Conservation (phyloP, 2,329 filamentous ascomycete genomes). For the Calcarisporium arbuscula region DNA sequence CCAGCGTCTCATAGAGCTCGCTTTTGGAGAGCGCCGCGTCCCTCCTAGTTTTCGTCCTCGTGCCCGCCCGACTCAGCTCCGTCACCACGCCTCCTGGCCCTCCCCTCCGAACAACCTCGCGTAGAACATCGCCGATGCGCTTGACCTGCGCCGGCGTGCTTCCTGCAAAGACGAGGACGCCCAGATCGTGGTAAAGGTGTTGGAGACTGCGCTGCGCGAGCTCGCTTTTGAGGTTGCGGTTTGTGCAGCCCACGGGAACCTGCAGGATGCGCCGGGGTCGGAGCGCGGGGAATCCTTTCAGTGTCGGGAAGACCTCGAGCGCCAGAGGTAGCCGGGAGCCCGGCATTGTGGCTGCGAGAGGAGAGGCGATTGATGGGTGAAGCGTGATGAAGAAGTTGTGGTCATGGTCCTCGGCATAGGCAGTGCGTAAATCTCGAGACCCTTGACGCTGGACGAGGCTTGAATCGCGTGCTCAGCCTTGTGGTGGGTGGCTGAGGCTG, state of each 20-base stretch:
- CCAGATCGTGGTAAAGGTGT: conserved; percentile 24
- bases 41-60: conserved; percentile 1
- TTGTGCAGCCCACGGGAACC: conserved; percentile 9
- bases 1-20: conserved; percentile 7
- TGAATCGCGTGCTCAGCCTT: no score
- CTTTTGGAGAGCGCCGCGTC: not conserved
- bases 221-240: not conserved
- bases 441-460: no score
- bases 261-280: conserved; percentile 12
- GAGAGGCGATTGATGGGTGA: no score
- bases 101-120: conserved; percentile 7
- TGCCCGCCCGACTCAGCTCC: conserved; percentile 6
- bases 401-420: no score
- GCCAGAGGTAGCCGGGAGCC: conserved; percentile 10
- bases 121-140: conserved; percentile 17
- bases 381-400: no score
- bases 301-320: conserved; percentile 14
- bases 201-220: conserved; percentile 3
- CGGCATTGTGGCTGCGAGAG: conserved; percentile 1
- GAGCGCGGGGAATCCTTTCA: conserved; percentile 15
- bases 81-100: conserved; percentile 10
- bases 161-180: conserved; percentile 23
- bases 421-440: no score
- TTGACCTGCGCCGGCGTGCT: conserved; percentile 13
- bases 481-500: no score